These are phyloP conservation scores for Crucihimalaya himalaica DNA, from an alignment of 345 rosid genomes.

Conservation along the genomic window DNA sequence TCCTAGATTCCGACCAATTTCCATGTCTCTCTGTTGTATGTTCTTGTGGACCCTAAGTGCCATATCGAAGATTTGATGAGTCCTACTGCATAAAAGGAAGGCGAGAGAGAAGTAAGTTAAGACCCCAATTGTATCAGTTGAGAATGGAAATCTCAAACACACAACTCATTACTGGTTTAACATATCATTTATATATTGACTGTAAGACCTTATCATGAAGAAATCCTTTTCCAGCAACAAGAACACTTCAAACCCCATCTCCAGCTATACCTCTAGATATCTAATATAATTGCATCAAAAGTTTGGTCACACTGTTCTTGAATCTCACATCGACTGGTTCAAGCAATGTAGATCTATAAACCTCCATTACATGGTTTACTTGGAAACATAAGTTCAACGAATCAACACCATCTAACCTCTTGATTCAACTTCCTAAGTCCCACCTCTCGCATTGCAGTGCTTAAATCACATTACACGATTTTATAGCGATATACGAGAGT, in stretches of 20 bases:
- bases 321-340: neutral
- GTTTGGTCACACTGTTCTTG: neutral
- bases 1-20: slow-evolving; percentile 79
- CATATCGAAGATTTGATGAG: slow-evolving; percentile 54
- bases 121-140: neutral
- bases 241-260: slow-evolving; percentile 4
- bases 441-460: neutral
- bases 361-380: neutral
- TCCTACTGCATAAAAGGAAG: slow-evolving; percentile 51
- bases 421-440: neutral
- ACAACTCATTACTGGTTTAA: neutral
- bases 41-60: slow-evolving; percentile 69
- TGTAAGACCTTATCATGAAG: neutral
- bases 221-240: neutral
- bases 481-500: neutral
- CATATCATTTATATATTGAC: neutral
- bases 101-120: slow-evolving; percentile 11
- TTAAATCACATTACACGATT: neutral
- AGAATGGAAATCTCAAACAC: neutral
- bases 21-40: slow-evolving; percentile 78
- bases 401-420: neutral
- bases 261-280: neutral
- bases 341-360: neutral
- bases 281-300: neutral
- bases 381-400: neutral